These are phyloP conservation scores for Sclerotinia sclerotiorum DNA, from an alignment of 2,329 filamentous ascomycete species.

Conservation along the genomic window DNA sequence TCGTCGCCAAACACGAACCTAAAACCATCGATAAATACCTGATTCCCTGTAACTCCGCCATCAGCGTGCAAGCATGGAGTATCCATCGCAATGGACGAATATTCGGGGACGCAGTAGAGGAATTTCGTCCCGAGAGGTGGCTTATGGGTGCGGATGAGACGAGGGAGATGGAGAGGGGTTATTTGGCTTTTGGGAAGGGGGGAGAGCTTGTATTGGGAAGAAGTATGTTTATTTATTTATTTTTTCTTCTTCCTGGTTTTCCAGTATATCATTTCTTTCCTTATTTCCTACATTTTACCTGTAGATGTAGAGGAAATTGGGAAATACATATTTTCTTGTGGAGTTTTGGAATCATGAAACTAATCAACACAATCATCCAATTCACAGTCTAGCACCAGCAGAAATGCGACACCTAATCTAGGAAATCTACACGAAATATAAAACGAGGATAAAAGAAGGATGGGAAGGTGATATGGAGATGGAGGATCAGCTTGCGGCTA, in stretches of 20 bases:
- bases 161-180: conserved; percentile 65
- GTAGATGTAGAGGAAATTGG: too few species aligned
- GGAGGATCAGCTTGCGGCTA: conserved; percentile 61
- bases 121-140: conserved; percentile 82
- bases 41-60: conserved; percentile 54
- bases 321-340: too few species aligned
- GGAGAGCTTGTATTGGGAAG: conserved; percentile 64
- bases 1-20: conserved; percentile 50
- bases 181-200: conserved; percentile 68
- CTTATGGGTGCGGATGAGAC: conserved; percentile 70
- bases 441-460: conserved; percentile 54
- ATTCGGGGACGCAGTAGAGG: conserved; percentile 71
- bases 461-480: conserved; percentile 59
- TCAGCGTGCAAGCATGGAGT: conserved; percentile 62
- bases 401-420: conserved; percentile 67
- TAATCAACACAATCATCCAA: not conserved
- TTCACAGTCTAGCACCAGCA: conserved; percentile 52
- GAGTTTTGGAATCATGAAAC: too few species aligned
- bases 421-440: conserved; percentile 61
- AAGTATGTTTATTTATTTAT: conserved; percentile 58
- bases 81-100: conserved; percentile 62
- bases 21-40: conserved; percentile 56
- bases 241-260: not conserved
- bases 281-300: not conserved
- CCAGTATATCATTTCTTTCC: not conserved